Percentiles rank a stretch among this genome's conserved stretches.
These are phyloP conservation scores for Apiotrichum porosum DNA, from an alignment of 1,284 basidiomycete species.

Conservation along the genomic window DNA sequence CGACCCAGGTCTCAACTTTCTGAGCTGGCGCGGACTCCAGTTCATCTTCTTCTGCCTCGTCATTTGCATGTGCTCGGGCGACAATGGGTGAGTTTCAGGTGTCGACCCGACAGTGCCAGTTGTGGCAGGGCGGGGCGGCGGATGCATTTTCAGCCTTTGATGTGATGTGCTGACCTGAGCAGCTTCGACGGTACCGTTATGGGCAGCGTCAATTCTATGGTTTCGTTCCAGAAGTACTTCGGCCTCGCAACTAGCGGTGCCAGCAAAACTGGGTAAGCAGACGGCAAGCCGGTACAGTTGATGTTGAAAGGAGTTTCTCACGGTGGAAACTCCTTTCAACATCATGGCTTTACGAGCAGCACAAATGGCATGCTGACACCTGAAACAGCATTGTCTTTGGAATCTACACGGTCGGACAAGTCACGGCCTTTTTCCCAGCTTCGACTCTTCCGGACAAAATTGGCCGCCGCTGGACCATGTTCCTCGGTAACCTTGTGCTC, in stretches of 20 bases:
- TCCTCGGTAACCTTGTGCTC: constrained; percentile 53
- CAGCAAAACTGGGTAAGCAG: constrained; percentile 8
- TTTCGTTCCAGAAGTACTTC: constrained; percentile 11
- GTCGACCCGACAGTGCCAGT: no score
- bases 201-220: constrained; percentile 7
- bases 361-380: no score
- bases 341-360: no score
- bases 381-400: constrained; percentile 27
- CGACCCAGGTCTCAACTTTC: constrained; percentile 54
- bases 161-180: neutral
- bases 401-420: constrained; percentile 52
- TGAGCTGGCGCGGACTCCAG: constrained; percentile 49
- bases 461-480: constrained; percentile 57
- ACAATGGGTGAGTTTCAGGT: constrained; percentile 22
- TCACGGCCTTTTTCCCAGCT: constrained; percentile 41
- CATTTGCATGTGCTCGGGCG: constrained; percentile 51
- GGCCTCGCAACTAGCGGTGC: neutral
- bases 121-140: no score
- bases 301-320: no score
- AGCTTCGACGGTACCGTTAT: constrained; percentile 20
- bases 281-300: no score
- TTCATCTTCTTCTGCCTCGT: constrained; percentile 50
- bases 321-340: no score
- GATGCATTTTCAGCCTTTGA: no score
- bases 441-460: constrained; percentile 54